Conservation (phyloP, 108 stramenopile genomes). For the Cyclotella choctawhatcheeana region DNA sequence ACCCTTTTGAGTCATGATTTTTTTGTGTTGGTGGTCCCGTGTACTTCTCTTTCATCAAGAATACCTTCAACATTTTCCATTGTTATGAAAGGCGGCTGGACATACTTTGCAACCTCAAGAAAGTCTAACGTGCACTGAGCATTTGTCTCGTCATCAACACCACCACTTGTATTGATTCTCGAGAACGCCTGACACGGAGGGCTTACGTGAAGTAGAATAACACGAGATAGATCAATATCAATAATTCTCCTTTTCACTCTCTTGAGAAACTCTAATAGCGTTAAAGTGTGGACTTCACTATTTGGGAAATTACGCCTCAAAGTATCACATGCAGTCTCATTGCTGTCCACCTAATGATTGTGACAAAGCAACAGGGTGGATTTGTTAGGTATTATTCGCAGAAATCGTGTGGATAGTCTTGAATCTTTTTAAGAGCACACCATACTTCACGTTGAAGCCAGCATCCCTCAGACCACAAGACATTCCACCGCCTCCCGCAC, state of each 20-base stretch:
- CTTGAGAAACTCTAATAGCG: slow-evolving; percentile 17
- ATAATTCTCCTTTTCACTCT: slow-evolving; percentile 1
- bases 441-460: slow-evolving; percentile 36
- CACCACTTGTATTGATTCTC: slow-evolving; percentile 40
- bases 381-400: neutral
- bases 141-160: slow-evolving; percentile 47
- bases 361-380: neutral
- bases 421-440: too few species aligned
- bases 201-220: slow-evolving; percentile 44
- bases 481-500: slow-evolving; percentile 47
- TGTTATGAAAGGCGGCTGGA: slow-evolving; percentile 38
- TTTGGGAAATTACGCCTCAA: slow-evolving; percentile 24
- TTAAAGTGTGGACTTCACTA: slow-evolving; percentile 15
- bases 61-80: slow-evolving; percentile 64
- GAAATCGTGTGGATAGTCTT: neutral
- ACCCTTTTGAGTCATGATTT: slow-evolving; percentile 32
- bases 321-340: slow-evolving; percentile 21
- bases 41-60: neutral
- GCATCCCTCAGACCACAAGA: slow-evolving; percentile 18
- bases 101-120: slow-evolving; percentile 28
- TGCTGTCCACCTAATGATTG: slow-evolving; percentile 7
- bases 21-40: neutral
- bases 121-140: slow-evolving; percentile 44
- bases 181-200: slow-evolving; percentile 67
- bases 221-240: slow-evolving; percentile 2